Evolutionary conservation across 306 rosid species (phyloP).

Genomic region (Inga laurina): DNA sequence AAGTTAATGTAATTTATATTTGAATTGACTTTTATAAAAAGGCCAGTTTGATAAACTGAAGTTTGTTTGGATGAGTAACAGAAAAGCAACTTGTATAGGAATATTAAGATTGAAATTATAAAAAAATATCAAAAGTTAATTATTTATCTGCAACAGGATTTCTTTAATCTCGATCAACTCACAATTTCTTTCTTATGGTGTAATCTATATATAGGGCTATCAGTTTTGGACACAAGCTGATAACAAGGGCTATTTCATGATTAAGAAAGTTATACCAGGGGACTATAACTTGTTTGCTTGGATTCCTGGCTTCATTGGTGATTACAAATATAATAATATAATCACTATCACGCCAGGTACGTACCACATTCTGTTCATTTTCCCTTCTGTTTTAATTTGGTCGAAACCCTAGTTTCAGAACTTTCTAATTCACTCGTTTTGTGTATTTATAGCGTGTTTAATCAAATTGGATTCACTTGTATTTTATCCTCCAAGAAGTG

Average conservation of each 20-base stretch:
- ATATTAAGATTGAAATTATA: too few species aligned
- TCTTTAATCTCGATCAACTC: slow-evolving; percentile 31
- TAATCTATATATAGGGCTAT: slow-evolving; percentile 57
- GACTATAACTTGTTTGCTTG: slow-evolving; percentile 75
- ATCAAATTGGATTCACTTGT: slow-evolving; percentile 39
- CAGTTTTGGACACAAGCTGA: slow-evolving; percentile 85
- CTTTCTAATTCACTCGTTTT: neutral
- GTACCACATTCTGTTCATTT: neutral
- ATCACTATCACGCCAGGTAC: slow-evolving; percentile 58
- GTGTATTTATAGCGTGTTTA: slow-evolving; percentile 41
- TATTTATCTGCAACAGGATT: too few species aligned
- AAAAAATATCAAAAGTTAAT: too few species aligned
- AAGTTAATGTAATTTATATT: too few species aligned
- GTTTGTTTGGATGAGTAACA: too few species aligned
- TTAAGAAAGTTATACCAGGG: slow-evolving; percentile 65
- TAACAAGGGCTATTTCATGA: slow-evolving; percentile 51
- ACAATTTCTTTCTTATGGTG: neutral
- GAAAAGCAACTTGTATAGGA: too few species aligned
- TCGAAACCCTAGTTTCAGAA: neutral
- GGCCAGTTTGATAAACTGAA: too few species aligned
- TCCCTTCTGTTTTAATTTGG: neutral
- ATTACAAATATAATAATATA: slow-evolving; percentile 51
- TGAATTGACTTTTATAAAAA: too few species aligned
- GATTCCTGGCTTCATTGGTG: slow-evolving; percentile 83
- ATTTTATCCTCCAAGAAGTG: slow-evolving; percentile 69